Conservation (phyloP, 2,329 filamentous ascomycete species). For the Conoideocrella luteorostrata region DNA sequence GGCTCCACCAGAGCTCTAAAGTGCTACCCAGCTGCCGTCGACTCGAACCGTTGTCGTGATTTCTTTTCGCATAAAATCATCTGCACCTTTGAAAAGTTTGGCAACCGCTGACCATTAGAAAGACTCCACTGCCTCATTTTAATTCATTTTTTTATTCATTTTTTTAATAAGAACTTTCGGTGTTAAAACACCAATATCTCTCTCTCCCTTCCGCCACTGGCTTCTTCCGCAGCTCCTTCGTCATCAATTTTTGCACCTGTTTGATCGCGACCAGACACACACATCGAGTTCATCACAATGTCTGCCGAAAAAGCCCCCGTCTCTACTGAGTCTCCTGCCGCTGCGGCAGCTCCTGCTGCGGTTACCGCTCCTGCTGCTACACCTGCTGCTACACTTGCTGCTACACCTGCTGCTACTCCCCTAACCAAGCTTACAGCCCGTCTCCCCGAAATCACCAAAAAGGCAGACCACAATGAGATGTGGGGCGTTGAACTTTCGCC, state of each 20-base stretch:
- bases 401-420: slow-evolving; percentile 21
- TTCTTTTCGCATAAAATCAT: no score
- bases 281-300: no score
- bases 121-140: no score
- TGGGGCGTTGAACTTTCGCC: slow-evolving; percentile 69
- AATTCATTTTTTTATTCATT: no score
- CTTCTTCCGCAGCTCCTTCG: background rate
- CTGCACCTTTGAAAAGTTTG: no score
- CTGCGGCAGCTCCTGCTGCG: slow-evolving; percentile 6
- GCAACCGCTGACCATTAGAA: no score
- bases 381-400: slow-evolving; percentile 10
- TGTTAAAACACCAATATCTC: no score
- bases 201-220: background rate
- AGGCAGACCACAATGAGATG: slow-evolving; percentile 65
- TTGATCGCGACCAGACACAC: no score
- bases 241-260: background rate
- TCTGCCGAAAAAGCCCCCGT: slow-evolving; percentile 20
- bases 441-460: slow-evolving; percentile 51
- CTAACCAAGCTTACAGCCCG: slow-evolving; percentile 52
- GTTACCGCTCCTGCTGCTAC: slow-evolving; percentile 14
- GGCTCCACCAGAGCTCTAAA: no score
- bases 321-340: background rate
- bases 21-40: no score
- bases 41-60: no score
- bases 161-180: no score